Evolutionary conservation across 2,329 filamentous ascomycete species (phyloP).

Genomic region (Lecanosticta acicola): DNA sequence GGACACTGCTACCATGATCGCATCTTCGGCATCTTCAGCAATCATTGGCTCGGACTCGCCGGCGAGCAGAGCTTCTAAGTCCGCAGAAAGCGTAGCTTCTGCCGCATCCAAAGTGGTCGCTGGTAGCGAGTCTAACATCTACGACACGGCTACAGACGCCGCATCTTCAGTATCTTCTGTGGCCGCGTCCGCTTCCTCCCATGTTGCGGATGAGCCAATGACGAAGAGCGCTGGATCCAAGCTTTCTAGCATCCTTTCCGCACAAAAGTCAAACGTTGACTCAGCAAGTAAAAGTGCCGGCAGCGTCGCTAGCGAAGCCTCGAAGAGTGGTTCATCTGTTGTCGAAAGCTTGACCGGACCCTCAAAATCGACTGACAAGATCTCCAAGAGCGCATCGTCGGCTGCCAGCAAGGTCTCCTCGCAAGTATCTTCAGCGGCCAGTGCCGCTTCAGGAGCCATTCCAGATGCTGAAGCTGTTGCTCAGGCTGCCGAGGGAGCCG

Average conservation of each 20-base stretch:
- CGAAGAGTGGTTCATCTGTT: conserved; percentile 13
- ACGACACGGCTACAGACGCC: conserved; percentile 30
- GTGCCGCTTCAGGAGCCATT: conserved; percentile 12
- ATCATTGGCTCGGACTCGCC: conserved; percentile 11
- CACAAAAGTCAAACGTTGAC: conserved; percentile 9
- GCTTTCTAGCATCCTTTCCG: conserved; percentile 22
- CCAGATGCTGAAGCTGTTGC: conserved; percentile 16
- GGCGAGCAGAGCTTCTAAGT: conserved; percentile 9
- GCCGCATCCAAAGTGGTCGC: conserved; percentile 24
- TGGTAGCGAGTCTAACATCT: conserved; percentile 23
- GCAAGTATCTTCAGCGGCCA: conserved; percentile 20
- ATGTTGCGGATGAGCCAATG: conserved; percentile 1
- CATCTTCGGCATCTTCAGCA: conserved; percentile 13
- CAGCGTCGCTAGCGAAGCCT: conserved; percentile 15
- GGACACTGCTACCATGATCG: conserved; percentile 12
- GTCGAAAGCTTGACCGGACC: conserved; percentile 8
- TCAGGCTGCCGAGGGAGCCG: conserved; percentile 10
- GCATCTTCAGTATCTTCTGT: conserved; percentile 17
- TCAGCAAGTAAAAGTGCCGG: conserved; percentile 17
- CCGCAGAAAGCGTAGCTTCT: conserved; percentile 20
- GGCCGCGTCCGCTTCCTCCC: conserved; percentile 10
- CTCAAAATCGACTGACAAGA: conserved; percentile 3
- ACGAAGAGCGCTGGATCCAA: conserved; percentile 20
- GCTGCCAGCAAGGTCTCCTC: conserved; percentile 28
- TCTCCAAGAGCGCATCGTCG: conserved; percentile 23